Conservation (phyloP, 305 asterid genomes). For the Andrographis paniculata region DNA sequence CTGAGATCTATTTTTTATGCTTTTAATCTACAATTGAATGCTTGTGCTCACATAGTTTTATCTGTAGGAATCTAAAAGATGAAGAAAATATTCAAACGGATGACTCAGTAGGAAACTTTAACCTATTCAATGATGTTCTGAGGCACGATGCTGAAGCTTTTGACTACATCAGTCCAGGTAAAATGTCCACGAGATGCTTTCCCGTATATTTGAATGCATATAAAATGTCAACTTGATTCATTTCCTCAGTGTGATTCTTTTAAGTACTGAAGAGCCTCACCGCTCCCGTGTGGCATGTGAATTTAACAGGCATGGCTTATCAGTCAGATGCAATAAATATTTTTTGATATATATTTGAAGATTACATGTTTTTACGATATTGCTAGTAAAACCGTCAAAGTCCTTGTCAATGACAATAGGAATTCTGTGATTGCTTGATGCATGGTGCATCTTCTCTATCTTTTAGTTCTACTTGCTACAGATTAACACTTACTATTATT, state of each 20-base stretch:
- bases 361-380: too few species aligned
- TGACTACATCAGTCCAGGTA: conserved; percentile 58
- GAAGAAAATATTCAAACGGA: conserved; percentile 37
- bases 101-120: conserved; percentile 43
- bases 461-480: too few species aligned
- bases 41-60: conserved; percentile 21
- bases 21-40: conserved; percentile 15
- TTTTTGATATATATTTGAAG: too few species aligned
- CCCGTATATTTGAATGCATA: conserved; percentile 7
- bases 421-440: too few species aligned
- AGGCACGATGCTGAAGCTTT: conserved; percentile 60
- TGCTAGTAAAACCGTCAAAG: too few species aligned
- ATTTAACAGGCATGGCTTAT: too few species aligned
- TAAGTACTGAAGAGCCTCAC: too few species aligned
- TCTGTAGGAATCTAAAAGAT: conserved; percentile 73
- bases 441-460: too few species aligned
- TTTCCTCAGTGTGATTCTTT: conserved; percentile 10
- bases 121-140: conserved; percentile 58
- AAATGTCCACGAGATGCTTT: conserved; percentile 32
- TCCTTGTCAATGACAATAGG: too few species aligned
- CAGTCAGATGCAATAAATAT: too few species aligned
- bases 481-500: conserved; percentile 12
- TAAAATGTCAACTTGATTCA: conserved; percentile 14
- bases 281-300: too few species aligned
- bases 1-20: too few species aligned